phyloP scores from a whole-genome alignment of 148 eudicot genomes.

The Selenicereus undatus region DNA sequence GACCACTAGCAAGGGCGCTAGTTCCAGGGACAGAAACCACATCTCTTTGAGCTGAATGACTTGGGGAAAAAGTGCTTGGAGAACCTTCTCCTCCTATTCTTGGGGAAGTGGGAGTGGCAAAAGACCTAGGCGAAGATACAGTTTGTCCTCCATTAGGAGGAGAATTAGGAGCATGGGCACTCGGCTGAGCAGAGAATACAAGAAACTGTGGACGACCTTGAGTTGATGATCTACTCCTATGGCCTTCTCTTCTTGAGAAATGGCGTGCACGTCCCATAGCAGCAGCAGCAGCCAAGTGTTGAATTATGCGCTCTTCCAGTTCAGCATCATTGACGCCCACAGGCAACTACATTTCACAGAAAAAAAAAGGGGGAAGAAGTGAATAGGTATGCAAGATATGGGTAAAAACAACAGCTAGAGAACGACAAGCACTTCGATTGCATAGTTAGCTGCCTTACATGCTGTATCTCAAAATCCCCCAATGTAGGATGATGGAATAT shows the following conservation, averaged over 20 bases:
- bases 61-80: conserved; percentile 31
- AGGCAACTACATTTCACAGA: conserved; percentile 52
- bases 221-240: conserved; percentile 65
- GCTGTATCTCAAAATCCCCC: conserved; percentile 86
- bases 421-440: background rate
- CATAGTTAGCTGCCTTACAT: conserved; percentile 41
- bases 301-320: conserved; percentile 94
- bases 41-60: conserved; percentile 40
- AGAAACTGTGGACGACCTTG: conserved; percentile 82
- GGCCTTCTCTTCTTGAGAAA: conserved; percentile 80
- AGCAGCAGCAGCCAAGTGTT: conserved; percentile 96
- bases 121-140: conserved; percentile 38
- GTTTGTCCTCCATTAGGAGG: conserved; percentile 44
- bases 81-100: conserved; percentile 54
- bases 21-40: conserved; percentile 52
- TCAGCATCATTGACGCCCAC: conserved; percentile 80
- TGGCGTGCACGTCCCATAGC: conserved; percentile 96
- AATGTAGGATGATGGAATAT: conserved; percentile 89
- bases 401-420: background rate
- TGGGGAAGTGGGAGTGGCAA: conserved; percentile 40
- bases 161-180: conserved; percentile 43
- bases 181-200: conserved; percentile 64
- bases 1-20: conserved; percentile 36
- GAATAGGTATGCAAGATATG: background rate
- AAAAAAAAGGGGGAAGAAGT: background rate